A percentile compares a stretch with the other conserved stretches of the same genome.
These are phyloP conservation scores for Linnemannia exigua DNA, from an alignment of 192 early-diverging fungal species.

Conservation along the genomic window DNA sequence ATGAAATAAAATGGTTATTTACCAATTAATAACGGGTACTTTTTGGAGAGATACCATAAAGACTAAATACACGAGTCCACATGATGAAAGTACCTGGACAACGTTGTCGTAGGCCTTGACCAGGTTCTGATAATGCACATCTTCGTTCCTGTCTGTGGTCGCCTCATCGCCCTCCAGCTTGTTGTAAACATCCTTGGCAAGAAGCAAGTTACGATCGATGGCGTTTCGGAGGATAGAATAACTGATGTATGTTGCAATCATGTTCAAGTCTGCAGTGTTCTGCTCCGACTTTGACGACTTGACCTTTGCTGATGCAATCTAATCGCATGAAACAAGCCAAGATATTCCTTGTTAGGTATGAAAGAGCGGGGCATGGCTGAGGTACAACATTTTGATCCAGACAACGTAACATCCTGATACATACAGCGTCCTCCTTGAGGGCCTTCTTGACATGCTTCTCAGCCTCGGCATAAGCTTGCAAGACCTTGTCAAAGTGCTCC, in stretches of 20 bases:
- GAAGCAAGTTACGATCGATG: constrained; percentile 70
- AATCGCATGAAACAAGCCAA: neutral
- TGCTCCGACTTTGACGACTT: constrained; percentile 78
- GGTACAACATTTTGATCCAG: neutral
- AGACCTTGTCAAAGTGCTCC: constrained; percentile 66
- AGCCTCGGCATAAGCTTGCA: constrained; percentile 72
- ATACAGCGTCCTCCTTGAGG: constrained; percentile 73
- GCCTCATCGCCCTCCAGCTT: constrained; percentile 50
- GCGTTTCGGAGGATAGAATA: constrained; percentile 66
- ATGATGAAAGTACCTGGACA: constrained; percentile 61
- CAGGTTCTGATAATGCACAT: constrained; percentile 72
- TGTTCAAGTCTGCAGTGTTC: constrained; percentile 67
- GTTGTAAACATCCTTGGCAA: constrained; percentile 59
- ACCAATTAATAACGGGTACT: neutral
- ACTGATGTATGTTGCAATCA: constrained; percentile 69
- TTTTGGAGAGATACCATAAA: neutral
- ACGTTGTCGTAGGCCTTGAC: constrained; percentile 77
- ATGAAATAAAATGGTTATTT: neutral
- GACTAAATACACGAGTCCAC: neutral
- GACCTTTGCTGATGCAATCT: constrained; percentile 74
- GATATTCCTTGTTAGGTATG: neutral
- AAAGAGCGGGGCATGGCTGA: neutral
- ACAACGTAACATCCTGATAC: constrained; percentile 13
- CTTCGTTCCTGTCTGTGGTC: constrained; percentile 32
- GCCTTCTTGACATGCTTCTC: constrained; percentile 71